Evolutionary conservation across 768 basidiomycete genomes (phyloP).

Genomic region (Leccinum olivaceopallidum): DNA sequence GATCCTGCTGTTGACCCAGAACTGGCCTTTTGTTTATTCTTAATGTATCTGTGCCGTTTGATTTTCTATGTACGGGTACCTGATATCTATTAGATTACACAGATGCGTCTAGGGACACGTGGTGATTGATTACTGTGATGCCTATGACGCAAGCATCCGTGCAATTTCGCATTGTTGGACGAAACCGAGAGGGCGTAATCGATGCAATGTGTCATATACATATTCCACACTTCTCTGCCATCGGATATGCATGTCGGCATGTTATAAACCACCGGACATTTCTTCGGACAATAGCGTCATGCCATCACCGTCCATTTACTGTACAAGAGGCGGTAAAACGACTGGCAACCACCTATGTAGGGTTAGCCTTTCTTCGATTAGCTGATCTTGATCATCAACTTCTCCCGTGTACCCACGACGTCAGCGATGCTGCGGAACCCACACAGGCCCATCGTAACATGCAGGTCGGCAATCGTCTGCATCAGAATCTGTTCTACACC

Average conservation of each 20-base stretch:
- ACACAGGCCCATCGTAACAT: constrained; percentile 44
- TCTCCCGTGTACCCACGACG: constrained; percentile 37
- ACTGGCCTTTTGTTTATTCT: constrained; percentile 25
- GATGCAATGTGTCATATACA: background rate
- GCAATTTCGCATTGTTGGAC: background rate
- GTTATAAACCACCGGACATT: background rate
- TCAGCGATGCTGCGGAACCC: constrained; percentile 40
- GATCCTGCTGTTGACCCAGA: constrained; percentile 22
- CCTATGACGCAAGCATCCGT: background rate
- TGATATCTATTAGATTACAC: background rate
- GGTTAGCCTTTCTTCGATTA: background rate
- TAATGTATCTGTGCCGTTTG: constrained; percentile 10
- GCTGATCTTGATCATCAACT: constrained; percentile 33
- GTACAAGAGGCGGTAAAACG: background rate
- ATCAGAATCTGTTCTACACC: constrained; percentile 52
- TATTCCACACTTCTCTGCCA: background rate
- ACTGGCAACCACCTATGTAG: background rate
- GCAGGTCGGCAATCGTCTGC: constrained; percentile 42
- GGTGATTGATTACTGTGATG: too few species aligned
- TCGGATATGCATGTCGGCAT: background rate
- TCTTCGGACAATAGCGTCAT: background rate
- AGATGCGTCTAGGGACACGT: background rate
- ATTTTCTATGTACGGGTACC: background rate
- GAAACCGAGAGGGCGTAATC: too few species aligned
- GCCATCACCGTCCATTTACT: background rate